Evolutionary conservation across 345 rosid genomes (phyloP), one percentile per base, ranked within the genome.

Genomic region (Populus ilicifolia): DNA sequence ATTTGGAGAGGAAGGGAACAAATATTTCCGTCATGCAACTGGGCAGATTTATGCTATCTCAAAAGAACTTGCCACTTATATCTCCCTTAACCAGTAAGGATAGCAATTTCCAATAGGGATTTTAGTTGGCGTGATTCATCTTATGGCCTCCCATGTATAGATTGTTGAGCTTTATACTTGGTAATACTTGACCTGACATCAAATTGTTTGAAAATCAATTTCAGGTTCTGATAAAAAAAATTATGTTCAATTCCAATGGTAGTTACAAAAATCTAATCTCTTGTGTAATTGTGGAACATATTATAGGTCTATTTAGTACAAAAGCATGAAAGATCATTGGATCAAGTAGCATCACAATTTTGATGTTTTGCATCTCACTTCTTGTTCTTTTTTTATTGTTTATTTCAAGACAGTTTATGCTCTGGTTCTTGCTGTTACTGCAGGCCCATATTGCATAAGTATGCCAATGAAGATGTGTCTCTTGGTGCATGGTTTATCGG

Each of bases 21-120:
- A 91, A 77, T 96, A 94, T 84, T 96, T 96, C 69, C 87, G 97
- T 76, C 99, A 96, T 83, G 99, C 98, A 77, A 91, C 98, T 2
- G 99, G 99, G 71, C 99, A 96, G 86, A 96, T 96, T 77, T 94
- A 96, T 83, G 99, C 98, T 23, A 81, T 96, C 79, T 96, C 99
- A 7, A 96, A 86, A 79, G 99, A 92, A 88, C 94, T 96, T 36
- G 99, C 98, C 12, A 83, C 87, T 67, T 96, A 94, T 88, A 89
- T 96, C 75, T 85, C 98, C 41, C 80, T 84, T 68, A 96, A 96
- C 82, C 97, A 91, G 98, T 96, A 83, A 82, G 96, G 52, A 80
- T 56, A 63, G 6, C 25, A 12, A 41, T 69, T 38, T 69, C 23
- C 5, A 43, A 10, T 43, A 21, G 48, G 44, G n/a, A 23, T 65